Evolutionary conservation across 768 basidiomycete genomes (phyloP).

Genomic region (Rhodotorula kratochvilovae): DNA sequence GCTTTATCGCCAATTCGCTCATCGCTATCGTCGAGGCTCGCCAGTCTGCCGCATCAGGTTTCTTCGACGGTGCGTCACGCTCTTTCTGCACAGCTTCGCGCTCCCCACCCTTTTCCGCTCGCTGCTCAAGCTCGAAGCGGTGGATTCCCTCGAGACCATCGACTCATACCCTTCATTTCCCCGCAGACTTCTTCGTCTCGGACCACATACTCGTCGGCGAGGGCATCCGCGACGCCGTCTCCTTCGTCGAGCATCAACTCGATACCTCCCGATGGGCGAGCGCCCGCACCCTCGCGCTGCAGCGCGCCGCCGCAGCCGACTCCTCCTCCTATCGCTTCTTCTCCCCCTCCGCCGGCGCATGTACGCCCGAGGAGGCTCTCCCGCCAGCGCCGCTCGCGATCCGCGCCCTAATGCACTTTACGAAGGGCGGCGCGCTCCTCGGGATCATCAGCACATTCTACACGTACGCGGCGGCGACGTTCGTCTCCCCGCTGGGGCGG

Average conservation of each 20-base stretch:
- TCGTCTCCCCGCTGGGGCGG: slow-evolving; percentile 19
- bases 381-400: background rate
- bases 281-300: background rate
- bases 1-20: slow-evolving; percentile 34
- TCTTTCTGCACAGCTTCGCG: no score
- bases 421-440: slow-evolving; percentile 14
- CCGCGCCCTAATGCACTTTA: slow-evolving; percentile 6
- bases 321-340: background rate
- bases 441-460: slow-evolving; percentile 20
- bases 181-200: slow-evolving; percentile 25
- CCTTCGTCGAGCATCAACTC: slow-evolving; percentile 24
- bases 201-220: slow-evolving; percentile 34
- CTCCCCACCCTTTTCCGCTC: no score
- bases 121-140: no score
- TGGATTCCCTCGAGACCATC: no score
- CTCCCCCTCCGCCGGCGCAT: background rate
- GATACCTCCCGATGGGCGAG: slow-evolving; percentile 2
- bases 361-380: background rate
- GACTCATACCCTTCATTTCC: background rate
- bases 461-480: slow-evolving; percentile 6
- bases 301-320: background rate
- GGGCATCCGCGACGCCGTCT: slow-evolving; percentile 31
- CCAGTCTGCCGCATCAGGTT: background rate
- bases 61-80: slow-evolving; percentile 6
- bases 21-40: slow-evolving; percentile 21